phyloP scores from a whole-genome alignment of 441 rosid species.

The Jatropha multifida region DNA sequence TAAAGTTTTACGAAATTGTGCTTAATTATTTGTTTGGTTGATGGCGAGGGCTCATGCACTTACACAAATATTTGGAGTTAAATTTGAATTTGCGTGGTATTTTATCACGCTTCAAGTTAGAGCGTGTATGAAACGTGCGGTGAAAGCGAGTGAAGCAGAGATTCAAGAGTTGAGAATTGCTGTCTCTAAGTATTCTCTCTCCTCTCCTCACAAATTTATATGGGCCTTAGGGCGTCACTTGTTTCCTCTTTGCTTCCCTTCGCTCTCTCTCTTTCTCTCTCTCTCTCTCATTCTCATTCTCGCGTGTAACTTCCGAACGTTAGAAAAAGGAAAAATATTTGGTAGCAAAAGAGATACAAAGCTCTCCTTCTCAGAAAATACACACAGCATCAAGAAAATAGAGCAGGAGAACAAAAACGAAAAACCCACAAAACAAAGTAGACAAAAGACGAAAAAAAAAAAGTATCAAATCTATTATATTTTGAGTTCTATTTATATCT shows the following conservation, averaged over 20 bases:
- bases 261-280: neutral
- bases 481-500: neutral
- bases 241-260: neutral
- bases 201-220: conserved; percentile 9
- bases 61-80: no score
- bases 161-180: neutral
- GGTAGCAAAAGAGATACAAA: neutral
- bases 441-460: neutral
- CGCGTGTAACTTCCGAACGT: conserved; percentile 37
- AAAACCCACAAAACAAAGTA: neutral
- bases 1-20: no score
- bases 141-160: neutral
- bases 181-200: neutral
- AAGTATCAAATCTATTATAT: neutral
- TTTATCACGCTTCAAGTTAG: neutral
- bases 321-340: neutral
- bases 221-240: neutral
- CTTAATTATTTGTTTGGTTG: no score
- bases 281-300: conserved; percentile 6
- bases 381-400: neutral
- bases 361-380: conserved; percentile 6
- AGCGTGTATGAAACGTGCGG: neutral
- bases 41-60: no score
- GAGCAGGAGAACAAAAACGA: neutral
- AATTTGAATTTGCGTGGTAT: no score